Evolutionary conservation across 2,329 filamentous ascomycete species (phyloP), one percentile per base, ranked within the genome.

Genomic region (Exophiala mesophila): DNA sequence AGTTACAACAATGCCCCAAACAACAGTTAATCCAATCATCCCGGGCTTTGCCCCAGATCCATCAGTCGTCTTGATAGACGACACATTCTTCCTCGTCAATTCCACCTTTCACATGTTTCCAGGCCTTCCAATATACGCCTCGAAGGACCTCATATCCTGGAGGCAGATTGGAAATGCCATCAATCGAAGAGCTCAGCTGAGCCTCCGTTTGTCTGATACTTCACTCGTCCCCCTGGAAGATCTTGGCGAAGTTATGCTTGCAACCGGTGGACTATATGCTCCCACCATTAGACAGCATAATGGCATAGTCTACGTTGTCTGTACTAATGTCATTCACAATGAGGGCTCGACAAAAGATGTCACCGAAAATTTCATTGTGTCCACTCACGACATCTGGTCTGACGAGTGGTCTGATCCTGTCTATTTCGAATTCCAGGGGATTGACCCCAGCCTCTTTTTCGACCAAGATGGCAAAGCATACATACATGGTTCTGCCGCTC

Each of bases 51-150:
- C 81, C 42, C 76, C 78, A 4, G 78, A 82, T 49, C 78, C 78
- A 0, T 78, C 76, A 1, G 68, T 77, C 28, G 50, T 75, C 8
- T 63, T 72, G 3, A 69, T 75, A 15, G 63, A 62, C 5, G 52
- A 65, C 30, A 70, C 74, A 52, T 82, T 73, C 56, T 82, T 75
- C 57, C 68, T 82, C 19, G 73, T 72, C 26, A 81, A 76, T 3
- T 81, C 77, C 0, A 77, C 75, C 0, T 82, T 82, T 44, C 77
- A 82, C 56, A 77, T 71, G 57, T 80, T 77, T 46, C 78, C 77
- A 0, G 76, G 76, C 3, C 71, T 72, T n/a, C 73, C 76, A 10
- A 76, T 82, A 43, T 79, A 81, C 53, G 69, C 76, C 18, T 77
- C 73, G 15, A 72, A 61, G 6, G 68, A 71, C 48, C 54, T 71